A percentile compares a stretch with the other conserved stretches of the same genome.
These are phyloP conservation scores for Mangifera indica DNA, from an alignment of 345 rosid genomes.

Conservation along the genomic window DNA sequence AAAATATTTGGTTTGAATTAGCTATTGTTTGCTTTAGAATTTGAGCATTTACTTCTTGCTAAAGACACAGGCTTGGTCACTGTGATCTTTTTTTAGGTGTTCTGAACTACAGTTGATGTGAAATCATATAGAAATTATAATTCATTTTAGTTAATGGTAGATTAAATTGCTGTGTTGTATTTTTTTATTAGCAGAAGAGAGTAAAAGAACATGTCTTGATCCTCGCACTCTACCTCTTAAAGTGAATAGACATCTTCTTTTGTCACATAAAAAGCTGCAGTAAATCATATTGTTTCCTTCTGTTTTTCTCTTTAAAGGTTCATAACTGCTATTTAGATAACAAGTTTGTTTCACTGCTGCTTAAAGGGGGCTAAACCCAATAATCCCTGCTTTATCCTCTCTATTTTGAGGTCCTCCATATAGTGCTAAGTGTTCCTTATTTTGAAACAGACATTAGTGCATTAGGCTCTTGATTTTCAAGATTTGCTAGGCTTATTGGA, in stretches of 20 bases:
- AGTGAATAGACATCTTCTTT: neutral
- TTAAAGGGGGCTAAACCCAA: neutral
- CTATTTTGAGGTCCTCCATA: neutral
- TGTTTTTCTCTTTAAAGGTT: neutral
- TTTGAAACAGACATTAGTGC: slow-evolving; percentile 3
- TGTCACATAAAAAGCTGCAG: neutral
- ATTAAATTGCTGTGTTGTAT: neutral
- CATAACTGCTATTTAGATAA: neutral
- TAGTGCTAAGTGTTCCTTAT: neutral
- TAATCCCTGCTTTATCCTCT: neutral
- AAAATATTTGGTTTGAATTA: neutral
- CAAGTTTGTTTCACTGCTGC: neutral
- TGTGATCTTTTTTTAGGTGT: neutral
- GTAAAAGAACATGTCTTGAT: slow-evolving; percentile 6
- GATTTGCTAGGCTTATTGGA: neutral
- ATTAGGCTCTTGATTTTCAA: neutral
- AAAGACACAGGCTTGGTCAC: neutral
- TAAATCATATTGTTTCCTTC: neutral
- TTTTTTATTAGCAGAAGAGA: neutral
- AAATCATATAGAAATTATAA: neutral
- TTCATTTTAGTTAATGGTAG: neutral
- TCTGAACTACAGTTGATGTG: neutral
- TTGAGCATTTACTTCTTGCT: neutral
- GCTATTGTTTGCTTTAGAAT: neutral
- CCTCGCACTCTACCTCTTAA: neutral